phyloP scores from a whole-genome alignment of 768 basidiomycete species.

The Termitomyces sp. region DNA sequence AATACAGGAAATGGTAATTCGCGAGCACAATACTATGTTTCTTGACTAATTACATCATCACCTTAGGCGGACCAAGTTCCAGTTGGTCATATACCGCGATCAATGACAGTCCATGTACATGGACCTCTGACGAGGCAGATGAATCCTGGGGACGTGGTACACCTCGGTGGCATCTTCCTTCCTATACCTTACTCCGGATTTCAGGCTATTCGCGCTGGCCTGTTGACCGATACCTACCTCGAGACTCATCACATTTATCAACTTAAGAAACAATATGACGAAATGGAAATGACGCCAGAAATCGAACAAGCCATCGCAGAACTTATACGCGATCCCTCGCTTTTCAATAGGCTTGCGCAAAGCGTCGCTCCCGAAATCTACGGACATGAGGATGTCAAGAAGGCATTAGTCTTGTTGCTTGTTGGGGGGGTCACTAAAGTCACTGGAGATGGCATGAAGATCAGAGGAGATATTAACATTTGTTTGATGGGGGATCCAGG shows the following conservation, averaged over 20 bases:
- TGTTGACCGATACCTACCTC: slow-evolving; percentile 95
- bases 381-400: slow-evolving; percentile 96
- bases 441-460: slow-evolving; percentile 97
- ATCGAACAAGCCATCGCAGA: slow-evolving; percentile 64
- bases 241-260: slow-evolving; percentile 89
- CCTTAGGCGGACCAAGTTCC: slow-evolving; percentile 96
- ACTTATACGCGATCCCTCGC: slow-evolving; percentile 65
- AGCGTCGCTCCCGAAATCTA: slow-evolving; percentile 99
- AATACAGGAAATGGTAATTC: slow-evolving; percentile 92
- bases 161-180: slow-evolving; percentile 94
- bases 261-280: slow-evolving; percentile 94
- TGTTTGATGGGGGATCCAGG: slow-evolving; percentile 99
- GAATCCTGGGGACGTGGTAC: slow-evolving; percentile 94
- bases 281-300: slow-evolving; percentile 89
- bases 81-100: slow-evolving; percentile 97
- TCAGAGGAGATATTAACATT: slow-evolving; percentile 94
- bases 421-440: slow-evolving; percentile 96
- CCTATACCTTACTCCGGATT: slow-evolving; percentile 97
- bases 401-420: slow-evolving; percentile 84
- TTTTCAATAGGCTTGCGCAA: slow-evolving; percentile 84
- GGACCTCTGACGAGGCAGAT: slow-evolving; percentile 85
- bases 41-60: background rate
- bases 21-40: background rate
- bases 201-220: slow-evolving; percentile 93
- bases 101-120: slow-evolving; percentile 95